Conservation (phyloP, 495 filamentous ascomycete genomes). For the Usnea hakonensis region DNA sequence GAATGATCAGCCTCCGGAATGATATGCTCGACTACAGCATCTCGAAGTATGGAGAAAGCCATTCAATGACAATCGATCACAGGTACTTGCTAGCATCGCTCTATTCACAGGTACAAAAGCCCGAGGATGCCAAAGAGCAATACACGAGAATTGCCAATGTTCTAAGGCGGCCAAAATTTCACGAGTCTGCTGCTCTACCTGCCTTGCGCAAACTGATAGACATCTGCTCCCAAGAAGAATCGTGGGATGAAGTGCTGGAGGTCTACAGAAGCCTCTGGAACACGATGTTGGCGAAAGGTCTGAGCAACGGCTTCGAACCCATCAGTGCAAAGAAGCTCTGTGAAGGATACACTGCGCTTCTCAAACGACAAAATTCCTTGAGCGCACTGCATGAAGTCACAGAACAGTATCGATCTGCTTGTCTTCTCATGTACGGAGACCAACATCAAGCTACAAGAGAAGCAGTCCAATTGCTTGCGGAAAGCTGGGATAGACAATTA, state of each 20-base stretch:
- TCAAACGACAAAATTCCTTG: neutral
- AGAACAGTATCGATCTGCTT: slow-evolving; percentile 42
- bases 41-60: neutral
- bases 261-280: neutral
- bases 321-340: neutral
- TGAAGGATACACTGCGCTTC: neutral
- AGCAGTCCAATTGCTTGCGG: slow-evolving; percentile 45
- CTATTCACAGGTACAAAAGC: neutral
- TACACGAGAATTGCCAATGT: too few relatives aligned
- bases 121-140: too few relatives aligned
- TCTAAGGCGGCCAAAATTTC: neutral
- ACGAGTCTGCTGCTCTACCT: neutral
- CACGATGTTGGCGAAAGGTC: neutral
- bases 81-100: neutral
- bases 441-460: slow-evolving; percentile 41
- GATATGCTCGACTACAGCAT: neutral
- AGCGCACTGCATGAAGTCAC: neutral
- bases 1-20: neutral
- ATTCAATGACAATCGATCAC: neutral
- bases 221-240: neutral
- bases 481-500: slow-evolving; percentile 43
- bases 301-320: neutral
- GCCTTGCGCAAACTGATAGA: neutral
- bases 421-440: slow-evolving; percentile 43
- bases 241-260: neutral